Base-by-base conservation (phyloP, 257 asterid genomes). In the Jacaranda mimosifolia region DNA sequence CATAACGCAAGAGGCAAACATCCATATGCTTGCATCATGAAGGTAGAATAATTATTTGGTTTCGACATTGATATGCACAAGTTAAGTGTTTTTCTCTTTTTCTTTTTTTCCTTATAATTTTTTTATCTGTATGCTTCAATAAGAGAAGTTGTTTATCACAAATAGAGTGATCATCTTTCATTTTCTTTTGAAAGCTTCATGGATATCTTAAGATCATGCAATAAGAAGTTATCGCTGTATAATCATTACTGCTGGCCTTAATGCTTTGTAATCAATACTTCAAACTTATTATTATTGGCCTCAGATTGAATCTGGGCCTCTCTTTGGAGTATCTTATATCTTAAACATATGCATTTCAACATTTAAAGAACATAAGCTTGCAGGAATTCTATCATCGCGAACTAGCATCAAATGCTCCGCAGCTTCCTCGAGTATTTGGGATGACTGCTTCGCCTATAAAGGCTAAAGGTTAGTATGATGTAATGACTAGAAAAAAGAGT, bases 401-500 rank as follows among this genome's bases (percentile, higher is more conserved):
- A 13, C 77, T 88, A 57, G 78, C 75, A 36, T 32, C 73, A 32
- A 63, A 80, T 9, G 42, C 68, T 57, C 48, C 13, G 43, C 72
- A 63, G 65, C 94, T 89, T 83, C 99, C 99, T 77, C 86, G 94
- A 88, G 72, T 94, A 57, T 90, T 94, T 69, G 97, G 98, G 78
- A 94, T 92, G 97, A 94, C 97, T 59, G 99, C 99, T 70, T 92
- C 96, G 58, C 99, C 97, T 45, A 91, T 94, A 78, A 94, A 94
- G 85, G 85, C 97, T 26, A 94, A 94, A 90, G 94, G 98, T 90
- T 63, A 10, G 59, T 35, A 46, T 55, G 66, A 48, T 70, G 7
- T 14, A 52, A 74, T 57, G 45, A 69, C 7, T 18, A 35, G 14
- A 56, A 51, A 26, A 59, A 35, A 18, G 70, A 73, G 43, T 40